Evolutionary conservation across 768 basidiomycete species (phyloP), one percentile per base, ranked within the genome.

Genomic region (Agrocybe chaxingu): DNA sequence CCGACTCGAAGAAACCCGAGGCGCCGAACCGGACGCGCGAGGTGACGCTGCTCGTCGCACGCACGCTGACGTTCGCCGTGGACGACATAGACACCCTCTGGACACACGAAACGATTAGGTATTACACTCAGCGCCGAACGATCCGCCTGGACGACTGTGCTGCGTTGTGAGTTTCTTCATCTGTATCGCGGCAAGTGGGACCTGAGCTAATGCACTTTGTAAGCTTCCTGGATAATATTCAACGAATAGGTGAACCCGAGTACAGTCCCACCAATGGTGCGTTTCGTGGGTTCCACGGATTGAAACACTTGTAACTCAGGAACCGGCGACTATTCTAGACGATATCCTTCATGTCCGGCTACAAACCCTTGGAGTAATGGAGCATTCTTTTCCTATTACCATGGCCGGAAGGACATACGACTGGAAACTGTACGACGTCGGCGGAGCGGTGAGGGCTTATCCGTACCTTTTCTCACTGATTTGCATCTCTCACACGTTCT

Each of bases 361-460:
- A 32, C 89, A 89, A 68, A 91, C 89, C 0, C 68, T 92, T 9
- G 89, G 89, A 2, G 83, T 92, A 16, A 80, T 84, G 50, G 89
- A 92, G 57, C 87, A 90, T 61, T 72, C 79, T 1, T 89, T 89
- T 62, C 78, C 83, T 49, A 80, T 90, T 51, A 74, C 75, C 51
- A 76, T 83, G 53, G 80, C 77, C 36, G 83, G 84, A 2, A 74
- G 72, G 49, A 74, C 74, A 38, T 87, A 86, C 61, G 78, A 83
- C 47, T 92, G 89, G 89, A 79, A 82, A 50, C 71, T 92, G 48
- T 92, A 86, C 62, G 90, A 92, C 63, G 89, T 92, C 34, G 89
- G 89, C 36, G 90, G 90, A 41, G 85, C 87, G 45, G 85, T 90
- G 62, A 63, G 86, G 75, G 41, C 43, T 31, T 47, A 51, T 41